Evolutionary conservation across 768 basidiomycete species (phyloP), one percentile per base, ranked within the genome.

Genomic region (Boletus vermiculosoides): DNA sequence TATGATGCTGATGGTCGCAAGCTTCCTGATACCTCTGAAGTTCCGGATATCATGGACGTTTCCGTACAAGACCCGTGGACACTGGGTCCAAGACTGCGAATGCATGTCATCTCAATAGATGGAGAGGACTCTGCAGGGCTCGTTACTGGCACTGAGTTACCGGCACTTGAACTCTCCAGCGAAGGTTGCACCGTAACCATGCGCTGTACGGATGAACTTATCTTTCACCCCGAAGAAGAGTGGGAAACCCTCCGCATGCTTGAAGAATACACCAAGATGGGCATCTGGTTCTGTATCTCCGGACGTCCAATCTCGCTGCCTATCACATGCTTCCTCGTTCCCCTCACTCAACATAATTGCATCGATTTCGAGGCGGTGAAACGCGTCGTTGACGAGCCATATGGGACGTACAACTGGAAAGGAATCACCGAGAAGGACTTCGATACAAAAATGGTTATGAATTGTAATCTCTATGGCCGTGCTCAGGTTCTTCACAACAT

Each of bases 1-100:
- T 77, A 82, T 52, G 84, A 86, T 61, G 77, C 78, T 0, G 83
- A 87, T 50, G 84, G 80, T 15, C 66, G 74, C 28, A 68, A 66
- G 3, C 72, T 81, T 36, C 59, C 62, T n/a, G 75, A 80, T 54
- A 69, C 81, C 54, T 74, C 73, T 42, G 67, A 76, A 41, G 64
- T 86, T 0, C 82, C 84, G 10, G 73, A 75, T 18, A 77, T 80
- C 56, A 79, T 92, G 78, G 71, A 77, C n/a, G 83, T 87, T 8
- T 45, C 69, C 31, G 85, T 90, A 16, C 77, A 76, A 39, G 83
- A 87, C 69, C 90, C 86, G 9, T 90, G 88, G 88, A 77, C 76
- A 11, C 75, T 83, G 31, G 80, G 80, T 5, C 67, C 76, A 16
- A 76, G 72, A 51, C 65, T 88, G 31, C 91, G 86, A 80, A 69